phyloP scores from a whole-genome alignment of 495 filamentous ascomycete species.

The Pyronema domesticum region DNA sequence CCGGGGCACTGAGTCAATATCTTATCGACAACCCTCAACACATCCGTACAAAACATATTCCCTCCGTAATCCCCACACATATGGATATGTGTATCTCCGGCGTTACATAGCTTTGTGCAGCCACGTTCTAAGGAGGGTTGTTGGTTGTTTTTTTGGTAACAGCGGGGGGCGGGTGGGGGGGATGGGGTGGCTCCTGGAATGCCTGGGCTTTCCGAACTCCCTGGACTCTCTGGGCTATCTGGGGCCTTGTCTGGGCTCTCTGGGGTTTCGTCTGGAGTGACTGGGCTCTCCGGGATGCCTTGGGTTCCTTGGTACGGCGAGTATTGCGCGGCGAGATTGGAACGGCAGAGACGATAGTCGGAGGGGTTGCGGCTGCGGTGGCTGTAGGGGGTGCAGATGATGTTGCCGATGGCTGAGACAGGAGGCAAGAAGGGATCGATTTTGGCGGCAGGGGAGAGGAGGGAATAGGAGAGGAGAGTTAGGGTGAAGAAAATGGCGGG shows the following conservation, averaged over 20 bases:
- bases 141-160: neutral
- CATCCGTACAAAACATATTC: neutral
- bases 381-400: too few species aligned
- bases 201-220: neutral
- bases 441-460: too few species aligned
- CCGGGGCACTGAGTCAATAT: neutral
- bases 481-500: too few species aligned
- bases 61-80: neutral
- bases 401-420: too few species aligned
- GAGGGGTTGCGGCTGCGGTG: too few species aligned
- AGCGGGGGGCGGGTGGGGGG: neutral
- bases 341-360: too few species aligned
- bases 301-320: too few species aligned
- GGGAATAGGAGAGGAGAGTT: too few species aligned
- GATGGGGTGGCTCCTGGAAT: neutral
- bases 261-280: neutral
- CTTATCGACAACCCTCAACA: neutral
- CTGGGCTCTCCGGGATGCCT: too few species aligned
- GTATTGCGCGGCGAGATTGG: too few species aligned
- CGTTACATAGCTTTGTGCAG: neutral
- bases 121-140: neutral
- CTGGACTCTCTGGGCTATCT: neutral
- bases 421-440: too few species aligned
- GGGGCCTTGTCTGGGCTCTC: too few species aligned
- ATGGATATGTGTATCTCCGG: neutral